phyloP scores from a whole-genome alignment of 1,139 yeast genomes.

The Hyphopichia pseudoburtonii region DNA sequence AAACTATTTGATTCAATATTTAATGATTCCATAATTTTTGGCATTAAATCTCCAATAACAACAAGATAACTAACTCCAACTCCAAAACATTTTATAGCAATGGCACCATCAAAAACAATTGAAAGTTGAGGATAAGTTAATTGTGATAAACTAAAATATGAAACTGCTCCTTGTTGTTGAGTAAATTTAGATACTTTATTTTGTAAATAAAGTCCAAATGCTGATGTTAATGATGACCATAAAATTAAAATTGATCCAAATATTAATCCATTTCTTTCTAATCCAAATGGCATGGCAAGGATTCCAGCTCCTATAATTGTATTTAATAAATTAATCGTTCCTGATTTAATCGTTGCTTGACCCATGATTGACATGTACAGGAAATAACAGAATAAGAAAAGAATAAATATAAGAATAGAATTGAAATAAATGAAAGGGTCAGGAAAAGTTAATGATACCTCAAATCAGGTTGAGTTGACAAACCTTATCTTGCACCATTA shows the following conservation, averaged over 20 bases:
- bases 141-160: conserved; percentile 54
- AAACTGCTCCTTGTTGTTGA: conserved; percentile 48
- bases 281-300: conserved; percentile 57
- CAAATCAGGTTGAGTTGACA: too few relatives aligned
- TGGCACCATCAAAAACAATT: conserved; percentile 50
- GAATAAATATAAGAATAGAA: too few relatives aligned
- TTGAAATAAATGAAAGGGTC: too few relatives aligned
- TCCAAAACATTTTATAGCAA: conserved; percentile 74
- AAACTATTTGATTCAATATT: conserved; percentile 20
- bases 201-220: conserved; percentile 54
- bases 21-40: conserved; percentile 60
- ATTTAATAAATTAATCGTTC: conserved; percentile 52
- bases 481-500: too few relatives aligned
- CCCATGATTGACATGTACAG: conserved; percentile 21
- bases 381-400: too few relatives aligned
- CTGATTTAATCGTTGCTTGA: conserved; percentile 47
- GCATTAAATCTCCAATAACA: conserved; percentile 88
- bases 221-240: conserved; percentile 51
- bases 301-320: conserved; percentile 60
- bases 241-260: conserved; percentile 46
- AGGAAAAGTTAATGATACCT: too few relatives aligned
- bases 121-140: conserved; percentile 53
- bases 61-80: conserved; percentile 88
- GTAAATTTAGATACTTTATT: conserved; percentile 52
- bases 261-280: conserved; percentile 50